Conservation (phyloP, 2,329 filamentous ascomycete species). For the Fusarium buharicum region DNA sequence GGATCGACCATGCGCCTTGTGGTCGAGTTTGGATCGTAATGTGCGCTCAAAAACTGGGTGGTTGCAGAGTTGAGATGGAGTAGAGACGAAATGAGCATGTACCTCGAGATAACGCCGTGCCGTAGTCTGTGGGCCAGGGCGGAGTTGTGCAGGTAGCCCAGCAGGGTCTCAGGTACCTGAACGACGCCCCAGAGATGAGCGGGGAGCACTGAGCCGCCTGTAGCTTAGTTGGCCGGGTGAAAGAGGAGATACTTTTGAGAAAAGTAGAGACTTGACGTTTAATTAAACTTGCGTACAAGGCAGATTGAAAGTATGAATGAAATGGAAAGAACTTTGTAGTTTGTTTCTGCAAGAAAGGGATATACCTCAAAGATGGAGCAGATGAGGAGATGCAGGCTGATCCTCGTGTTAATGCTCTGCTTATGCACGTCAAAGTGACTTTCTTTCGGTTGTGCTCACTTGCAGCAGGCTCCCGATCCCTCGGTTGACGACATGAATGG, state of each 20-base stretch:
- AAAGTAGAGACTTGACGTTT: constrained; percentile 5
- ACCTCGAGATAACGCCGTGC: constrained; percentile 37
- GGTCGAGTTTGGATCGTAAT: constrained; percentile 36
- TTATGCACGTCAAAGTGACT: constrained; percentile 40
- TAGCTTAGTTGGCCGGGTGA: constrained; percentile 29
- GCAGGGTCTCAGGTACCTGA: constrained; percentile 36
- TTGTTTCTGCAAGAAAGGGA: neutral
- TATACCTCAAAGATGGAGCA: constrained; percentile 1
- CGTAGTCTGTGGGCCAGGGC: constrained; percentile 19
- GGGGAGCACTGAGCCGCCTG: constrained; percentile 28
- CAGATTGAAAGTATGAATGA: constrained; percentile 7
- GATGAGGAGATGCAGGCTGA: constrained; percentile 10
- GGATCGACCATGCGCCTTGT: constrained; percentile 41
- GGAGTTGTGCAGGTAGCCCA: constrained; percentile 35
- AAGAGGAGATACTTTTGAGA: neutral
- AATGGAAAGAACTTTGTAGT: neutral
- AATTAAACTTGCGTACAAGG: constrained; percentile 9
- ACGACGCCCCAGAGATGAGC: constrained; percentile 27
- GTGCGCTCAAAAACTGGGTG: constrained; percentile 44
- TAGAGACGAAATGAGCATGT: constrained; percentile 46
- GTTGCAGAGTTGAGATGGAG: constrained; percentile 45
- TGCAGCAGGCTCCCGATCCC: constrained; percentile 26
- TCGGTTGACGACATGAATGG: constrained; percentile 25
- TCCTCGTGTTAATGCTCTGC: constrained; percentile 6
- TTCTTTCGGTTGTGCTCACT: constrained; percentile 38